Base-by-base conservation (phyloP, 1,284 basidiomycete species). In the Leccinum fallax region DNA sequence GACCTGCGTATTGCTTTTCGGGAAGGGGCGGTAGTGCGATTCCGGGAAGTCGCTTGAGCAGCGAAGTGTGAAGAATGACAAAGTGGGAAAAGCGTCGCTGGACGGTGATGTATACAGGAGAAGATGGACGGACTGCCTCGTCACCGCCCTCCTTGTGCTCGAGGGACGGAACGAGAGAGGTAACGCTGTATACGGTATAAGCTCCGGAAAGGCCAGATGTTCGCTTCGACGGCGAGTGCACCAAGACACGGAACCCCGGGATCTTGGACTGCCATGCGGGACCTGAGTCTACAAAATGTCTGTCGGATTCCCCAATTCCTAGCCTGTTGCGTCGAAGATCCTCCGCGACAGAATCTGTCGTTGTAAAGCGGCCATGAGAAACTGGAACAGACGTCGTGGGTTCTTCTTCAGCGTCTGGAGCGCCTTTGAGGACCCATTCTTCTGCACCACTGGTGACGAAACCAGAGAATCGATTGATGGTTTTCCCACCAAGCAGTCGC, bases 401-500 rank as follows among this genome's bases (percentile, higher is more conserved):
- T 55, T 77, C 57, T 21, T 71, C 69, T 61, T 65, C 62, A 59
- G 57, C 53, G 51, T 53, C 53, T n/a, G 69, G 63, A 32, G 61
- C 73, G 3, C 90, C 90, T 55, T 87, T 85, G 19, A 93, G 80
- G 5, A 93, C 81, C 78, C 87, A 93, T 61, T 88, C 88, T 72
- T 94, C 93, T 7, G 92, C 92, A 46, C 93, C 92, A 63, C 87
- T 91, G 2, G 89, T 92, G 21, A 94, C 93, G 71, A 94, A 94
- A 64, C 82, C 87, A 0, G 90, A 92, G 77, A 94, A 94, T 19
- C 92, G 82, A 71, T 94, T 93, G 60, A 94, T 76, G 55, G 84
- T 85, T 75, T 87, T 90, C 5, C 90, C 89, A 26, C 91, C 87
- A 1, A 94, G 83, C 0, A 93, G 78, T 64, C 85, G 88, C 55